Percentiles rank a stretch among this genome's conserved stretches.
These are phyloP conservation scores for Symbiodinium natans DNA, from an alignment of 73 alveolate species.

Conservation along the genomic window DNA sequence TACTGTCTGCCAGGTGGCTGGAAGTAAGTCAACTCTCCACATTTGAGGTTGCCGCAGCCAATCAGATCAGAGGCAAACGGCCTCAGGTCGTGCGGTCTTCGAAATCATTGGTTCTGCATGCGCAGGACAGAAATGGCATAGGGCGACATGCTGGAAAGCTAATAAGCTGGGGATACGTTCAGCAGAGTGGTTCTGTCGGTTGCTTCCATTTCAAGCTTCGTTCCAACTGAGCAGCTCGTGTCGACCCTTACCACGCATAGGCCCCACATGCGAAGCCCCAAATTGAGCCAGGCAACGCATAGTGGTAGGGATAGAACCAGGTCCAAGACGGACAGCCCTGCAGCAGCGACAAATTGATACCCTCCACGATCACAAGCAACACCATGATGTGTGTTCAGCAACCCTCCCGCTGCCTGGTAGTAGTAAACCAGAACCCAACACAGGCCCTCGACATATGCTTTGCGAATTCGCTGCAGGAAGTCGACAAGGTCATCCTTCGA, in stretches of 20 bases:
- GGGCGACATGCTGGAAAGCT: not conserved
- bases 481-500: constrained; percentile 72
- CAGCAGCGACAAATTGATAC: constrained; percentile 40
- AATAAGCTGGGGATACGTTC: not conserved
- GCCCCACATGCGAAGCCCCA: too few relatives aligned
- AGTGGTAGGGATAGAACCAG: constrained; percentile 99
- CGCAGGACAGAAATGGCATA: not conserved
- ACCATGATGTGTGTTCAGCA: too few relatives aligned
- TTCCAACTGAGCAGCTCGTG: too few relatives aligned
- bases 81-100: not conserved
- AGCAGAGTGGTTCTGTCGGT: too few relatives aligned
- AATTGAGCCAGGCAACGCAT: constrained; percentile 94
- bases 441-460: constrained; percentile 99
- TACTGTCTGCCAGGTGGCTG: constrained; percentile 69
- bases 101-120: not conserved
- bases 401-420: constrained; percentile 95
- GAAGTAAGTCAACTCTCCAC: constrained; percentile 82
- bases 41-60: constrained; percentile 76
- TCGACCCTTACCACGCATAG: too few relatives aligned
- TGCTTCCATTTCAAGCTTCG: too few relatives aligned
- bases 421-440: constrained; percentile 99
- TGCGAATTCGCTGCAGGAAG: constrained; percentile 90
- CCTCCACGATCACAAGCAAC: too few relatives aligned
- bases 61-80: constrained; percentile 82
- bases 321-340: constrained; percentile 98